A percentile compares a stretch with the other conserved stretches of the same genome.
phyloP scores from a whole-genome alignment of 345 rosid genomes.

The Ceriops zippeliana region DNA sequence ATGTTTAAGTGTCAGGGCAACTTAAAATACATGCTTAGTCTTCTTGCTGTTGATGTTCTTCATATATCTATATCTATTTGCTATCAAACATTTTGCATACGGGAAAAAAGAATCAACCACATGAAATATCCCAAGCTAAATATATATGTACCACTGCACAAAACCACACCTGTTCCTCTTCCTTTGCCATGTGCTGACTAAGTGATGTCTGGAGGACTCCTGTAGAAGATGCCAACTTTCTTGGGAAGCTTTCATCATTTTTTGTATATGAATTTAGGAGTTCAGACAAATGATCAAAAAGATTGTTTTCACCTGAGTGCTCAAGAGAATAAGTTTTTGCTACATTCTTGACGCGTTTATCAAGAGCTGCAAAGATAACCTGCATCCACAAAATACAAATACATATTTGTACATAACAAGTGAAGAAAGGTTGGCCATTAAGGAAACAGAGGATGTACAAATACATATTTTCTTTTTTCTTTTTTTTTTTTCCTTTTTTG shows the following conservation, averaged over 20 bases:
- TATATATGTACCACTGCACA: conserved; percentile 14
- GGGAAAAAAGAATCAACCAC: neutral
- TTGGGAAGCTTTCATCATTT: conserved; percentile 51
- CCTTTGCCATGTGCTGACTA: conserved; percentile 68
- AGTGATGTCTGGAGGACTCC: conserved; percentile 61
- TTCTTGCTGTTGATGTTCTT: too few relatives aligned
- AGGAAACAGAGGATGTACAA: too few relatives aligned
- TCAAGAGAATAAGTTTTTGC: conserved; percentile 84
- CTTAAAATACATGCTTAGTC: too few relatives aligned
- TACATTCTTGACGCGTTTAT: conserved; percentile 83
- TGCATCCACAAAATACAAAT: conserved; percentile 22
- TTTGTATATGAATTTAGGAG: conserved; percentile 54
- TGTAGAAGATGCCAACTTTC: conserved; percentile 58
- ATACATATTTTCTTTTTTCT: too few relatives aligned
- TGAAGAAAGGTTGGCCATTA: too few relatives aligned
- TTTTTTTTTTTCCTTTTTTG: too few relatives aligned
- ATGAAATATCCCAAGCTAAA: neutral
- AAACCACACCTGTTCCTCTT: conserved; percentile 60
- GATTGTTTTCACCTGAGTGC: conserved; percentile 73
- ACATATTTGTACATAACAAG: too few relatives aligned
- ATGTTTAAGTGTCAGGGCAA: neutral
- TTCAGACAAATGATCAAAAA: conserved; percentile 67
- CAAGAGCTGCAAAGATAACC: conserved; percentile 90
- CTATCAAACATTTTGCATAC: too few relatives aligned
- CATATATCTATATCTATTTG: too few relatives aligned